Evolutionary conservation across 495 filamentous ascomycete genomes (phyloP).

Genomic region (Tuber calosporum): DNA sequence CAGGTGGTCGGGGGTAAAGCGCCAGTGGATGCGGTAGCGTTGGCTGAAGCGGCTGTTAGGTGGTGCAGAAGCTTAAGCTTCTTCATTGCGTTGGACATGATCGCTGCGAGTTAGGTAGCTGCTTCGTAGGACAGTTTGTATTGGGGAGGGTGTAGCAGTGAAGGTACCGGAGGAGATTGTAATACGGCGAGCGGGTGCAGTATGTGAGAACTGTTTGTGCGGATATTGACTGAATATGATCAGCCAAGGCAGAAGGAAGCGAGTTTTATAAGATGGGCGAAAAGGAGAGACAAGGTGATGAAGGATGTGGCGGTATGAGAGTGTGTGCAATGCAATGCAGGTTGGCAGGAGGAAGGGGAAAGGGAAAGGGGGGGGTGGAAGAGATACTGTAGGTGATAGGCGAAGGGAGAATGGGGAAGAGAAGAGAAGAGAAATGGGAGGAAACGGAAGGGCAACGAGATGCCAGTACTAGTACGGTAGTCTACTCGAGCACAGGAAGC

Average conservation of each 20-base stretch:
- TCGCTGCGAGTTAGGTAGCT: constrained; percentile 8
- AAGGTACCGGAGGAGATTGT: neutral
- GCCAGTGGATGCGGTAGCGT: constrained; percentile 18
- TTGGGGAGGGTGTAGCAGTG: neutral
- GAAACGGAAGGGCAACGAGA: neutral
- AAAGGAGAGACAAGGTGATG: neutral
- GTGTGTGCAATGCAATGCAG: neutral
- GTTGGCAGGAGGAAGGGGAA: neutral
- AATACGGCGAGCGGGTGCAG: neutral
- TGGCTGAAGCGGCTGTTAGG: constrained; percentile 37
- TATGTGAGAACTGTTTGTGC: neutral
- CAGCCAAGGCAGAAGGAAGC: neutral
- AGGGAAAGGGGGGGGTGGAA: neutral
- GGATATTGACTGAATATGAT: neutral
- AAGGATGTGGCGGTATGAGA: neutral
- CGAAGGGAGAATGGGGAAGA: neutral
- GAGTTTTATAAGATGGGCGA: neutral
- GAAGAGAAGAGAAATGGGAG: neutral
- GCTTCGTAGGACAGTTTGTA: neutral
- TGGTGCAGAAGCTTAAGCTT: constrained; percentile 43
- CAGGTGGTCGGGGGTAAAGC: constrained; percentile 20
- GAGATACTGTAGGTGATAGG: neutral
- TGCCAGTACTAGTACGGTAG: too few relatives aligned
- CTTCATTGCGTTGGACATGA: constrained; percentile 42
- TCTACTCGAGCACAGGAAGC: neutral